phyloP scores from a whole-genome alignment of 352 stramenopile species.

The Phytophthora boehmeriae region DNA sequence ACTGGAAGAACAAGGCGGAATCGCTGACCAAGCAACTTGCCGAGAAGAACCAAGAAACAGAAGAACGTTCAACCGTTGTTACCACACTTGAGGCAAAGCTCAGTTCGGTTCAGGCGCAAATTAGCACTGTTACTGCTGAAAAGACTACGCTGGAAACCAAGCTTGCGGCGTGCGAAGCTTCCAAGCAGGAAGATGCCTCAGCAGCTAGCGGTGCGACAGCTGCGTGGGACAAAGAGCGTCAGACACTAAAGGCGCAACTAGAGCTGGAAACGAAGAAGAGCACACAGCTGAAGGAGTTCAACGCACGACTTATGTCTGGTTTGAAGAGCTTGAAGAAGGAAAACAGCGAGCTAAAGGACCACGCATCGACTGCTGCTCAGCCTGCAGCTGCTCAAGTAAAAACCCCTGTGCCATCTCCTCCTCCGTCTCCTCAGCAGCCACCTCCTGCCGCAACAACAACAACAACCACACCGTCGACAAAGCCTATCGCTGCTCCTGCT shows the following conservation, averaged over 20 bases:
- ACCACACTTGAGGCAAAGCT: constrained; percentile 50
- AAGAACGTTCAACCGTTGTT: constrained; percentile 50
- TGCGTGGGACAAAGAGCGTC: constrained; percentile 62
- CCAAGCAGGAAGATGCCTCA: constrained; percentile 41
- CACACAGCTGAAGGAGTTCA: constrained; percentile 77
- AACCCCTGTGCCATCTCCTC: constrained; percentile 21
- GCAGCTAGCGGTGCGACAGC: constrained; percentile 39
- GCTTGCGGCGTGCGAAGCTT: constrained; percentile 42
- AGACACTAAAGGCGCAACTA: constrained; percentile 58
- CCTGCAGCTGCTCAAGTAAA: constrained; percentile 23
- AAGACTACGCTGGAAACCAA: constrained; percentile 55
- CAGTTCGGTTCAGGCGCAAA: constrained; percentile 33
- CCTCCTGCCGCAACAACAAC: constrained; percentile 23
- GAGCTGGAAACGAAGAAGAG: constrained; percentile 74
- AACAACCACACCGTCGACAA: constrained; percentile 16
- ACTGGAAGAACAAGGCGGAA: constrained; percentile 83
- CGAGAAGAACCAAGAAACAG: constrained; percentile 71
- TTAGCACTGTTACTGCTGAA: constrained; percentile 37
- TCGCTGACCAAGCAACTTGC: constrained; percentile 61
- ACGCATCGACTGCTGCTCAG: constrained; percentile 30
- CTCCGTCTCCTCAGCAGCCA: constrained; percentile 18
- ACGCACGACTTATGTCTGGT: constrained; percentile 65
- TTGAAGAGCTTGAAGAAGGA: constrained; percentile 79
- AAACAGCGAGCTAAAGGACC: constrained; percentile 73
- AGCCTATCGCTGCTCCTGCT: constrained; percentile 15